A percentile compares a stretch with the other conserved stretches of the same genome.
These are phyloP conservation scores for Gossypium trilobum DNA, from an alignment of 441 rosid species.

Conservation along the genomic window DNA sequence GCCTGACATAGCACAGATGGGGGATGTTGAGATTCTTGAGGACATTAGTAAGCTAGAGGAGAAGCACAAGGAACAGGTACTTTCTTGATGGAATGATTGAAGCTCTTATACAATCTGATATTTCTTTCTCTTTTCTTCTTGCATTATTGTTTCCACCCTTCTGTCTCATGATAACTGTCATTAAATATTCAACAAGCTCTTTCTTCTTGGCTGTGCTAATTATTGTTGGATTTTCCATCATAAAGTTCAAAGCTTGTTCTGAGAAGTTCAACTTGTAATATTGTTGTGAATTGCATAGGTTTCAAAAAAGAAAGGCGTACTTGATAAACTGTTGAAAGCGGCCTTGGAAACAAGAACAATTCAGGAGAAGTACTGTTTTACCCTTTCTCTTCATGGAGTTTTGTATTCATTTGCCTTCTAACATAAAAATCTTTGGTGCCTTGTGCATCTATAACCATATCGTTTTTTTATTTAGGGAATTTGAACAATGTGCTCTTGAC, in stretches of 20 bases:
- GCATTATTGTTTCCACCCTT: conserved; percentile 4
- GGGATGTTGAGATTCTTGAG: conserved; percentile 47
- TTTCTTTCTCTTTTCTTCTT: conserved; percentile 10
- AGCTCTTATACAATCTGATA: conserved; percentile 3
- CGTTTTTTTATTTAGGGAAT: conserved; percentile 46
- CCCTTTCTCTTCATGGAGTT: conserved; percentile 10
- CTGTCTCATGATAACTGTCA: conserved; percentile 1
- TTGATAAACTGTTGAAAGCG: conserved; percentile 49
- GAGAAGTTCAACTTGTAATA: background rate
- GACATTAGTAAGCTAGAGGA: conserved; percentile 56
- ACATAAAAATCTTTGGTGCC: conserved; percentile 10
- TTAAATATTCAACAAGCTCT: conserved; percentile 3
- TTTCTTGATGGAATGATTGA: conserved; percentile 17
- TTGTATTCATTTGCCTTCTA: conserved; percentile 11
- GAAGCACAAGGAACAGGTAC: conserved; percentile 54
- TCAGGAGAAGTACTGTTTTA: conserved; percentile 56
- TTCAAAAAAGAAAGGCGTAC: conserved; percentile 50
- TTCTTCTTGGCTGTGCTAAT: conserved; percentile 1
- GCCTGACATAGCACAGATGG: conserved; percentile 44
- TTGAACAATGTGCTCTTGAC: conserved; percentile 62
- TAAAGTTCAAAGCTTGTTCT: background rate
- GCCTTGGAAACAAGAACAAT: conserved; percentile 48
- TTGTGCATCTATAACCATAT: conserved; percentile 9
- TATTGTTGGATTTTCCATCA: conserved; percentile 12
- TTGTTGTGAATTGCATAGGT: conserved; percentile 36